A percentile compares a stretch with the other conserved stretches of the same genome.
These are phyloP conservation scores for Metschnikowia corniflorae DNA, from an alignment of 805 yeast species.

Conservation along the genomic window DNA sequence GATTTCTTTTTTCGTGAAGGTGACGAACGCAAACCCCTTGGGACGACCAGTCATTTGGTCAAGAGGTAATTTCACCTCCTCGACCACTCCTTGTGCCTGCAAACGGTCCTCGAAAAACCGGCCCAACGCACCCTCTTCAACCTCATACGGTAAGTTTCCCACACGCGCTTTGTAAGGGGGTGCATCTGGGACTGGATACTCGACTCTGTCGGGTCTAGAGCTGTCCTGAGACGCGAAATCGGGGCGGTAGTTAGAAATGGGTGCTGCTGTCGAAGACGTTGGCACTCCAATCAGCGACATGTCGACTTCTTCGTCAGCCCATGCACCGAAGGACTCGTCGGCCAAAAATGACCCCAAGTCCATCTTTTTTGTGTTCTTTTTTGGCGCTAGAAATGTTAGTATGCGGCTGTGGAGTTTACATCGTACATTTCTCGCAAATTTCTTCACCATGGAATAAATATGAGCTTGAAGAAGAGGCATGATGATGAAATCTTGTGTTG, in stretches of 20 bases:
- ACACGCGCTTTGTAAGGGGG: conserved; percentile 94
- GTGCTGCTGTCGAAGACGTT: conserved; percentile 19
- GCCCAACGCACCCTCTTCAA: conserved; percentile 58
- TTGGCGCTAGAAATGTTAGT: conserved; percentile 30
- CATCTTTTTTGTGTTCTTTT: conserved; percentile 64
- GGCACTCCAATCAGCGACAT: conserved; percentile 59
- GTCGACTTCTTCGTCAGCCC: conserved; percentile 86
- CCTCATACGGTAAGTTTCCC: conserved; percentile 81
- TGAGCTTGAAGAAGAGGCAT: no score
- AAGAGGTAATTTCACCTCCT: conserved; percentile 68
- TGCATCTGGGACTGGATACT: conserved; percentile 81
- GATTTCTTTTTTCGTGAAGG: conserved; percentile 43
- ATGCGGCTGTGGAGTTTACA: no score
- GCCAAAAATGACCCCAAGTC: conserved; percentile 82
- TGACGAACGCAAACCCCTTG: conserved; percentile 53
- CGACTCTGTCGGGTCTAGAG: conserved; percentile 52
- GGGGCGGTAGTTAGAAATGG: conserved; percentile 9
- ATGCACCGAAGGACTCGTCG: conserved; percentile 69
- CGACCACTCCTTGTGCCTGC: conserved; percentile 49
- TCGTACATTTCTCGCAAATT: no score
- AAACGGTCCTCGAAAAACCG: conserved; percentile 60
- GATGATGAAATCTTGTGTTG: no score
- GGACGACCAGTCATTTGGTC: conserved; percentile 63
- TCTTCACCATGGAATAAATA: no score
- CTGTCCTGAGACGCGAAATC: conserved; percentile 10